Evolutionary conservation across 2,329 filamentous ascomycete species (phyloP), one percentile per base, ranked within the genome.

Genomic region (Fusarium sp.): DNA sequence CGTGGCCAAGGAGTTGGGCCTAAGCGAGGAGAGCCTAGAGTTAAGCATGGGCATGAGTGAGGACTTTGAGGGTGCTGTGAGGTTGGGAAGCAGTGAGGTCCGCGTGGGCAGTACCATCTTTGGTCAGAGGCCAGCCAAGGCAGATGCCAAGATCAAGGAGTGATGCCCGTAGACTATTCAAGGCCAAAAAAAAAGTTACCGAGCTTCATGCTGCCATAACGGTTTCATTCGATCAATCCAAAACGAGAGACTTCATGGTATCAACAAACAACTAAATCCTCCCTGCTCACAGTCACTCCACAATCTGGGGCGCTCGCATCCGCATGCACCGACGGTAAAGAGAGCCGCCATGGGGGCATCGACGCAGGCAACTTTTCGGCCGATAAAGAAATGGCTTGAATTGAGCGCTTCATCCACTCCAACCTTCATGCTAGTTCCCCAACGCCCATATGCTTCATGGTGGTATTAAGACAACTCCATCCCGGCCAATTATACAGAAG

Each of bases 41-140:
- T 82, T 98, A 83, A 98, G 95, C 83, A 99, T 99, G 96, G 96
- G 96, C 8, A 99, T 99, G 96, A 98, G 95, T 80, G 91, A 94
- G 79, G 96, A 99, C 82, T 99, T 96, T 81, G 95, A 98, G 85
- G 93, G 92, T 9, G 96, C 96, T 1, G 92, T 98, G 79, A 84
- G 83, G 14, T 85, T 94, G 85, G 96, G 96, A 0, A 98, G 95
- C 83, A 88, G 90, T 76, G 95, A 98, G 86, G 95, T 99, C 7
- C 89, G 96, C 66, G 91, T 99, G 10, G 96, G 96, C 2, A 98
- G 94, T 79, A 96, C 94, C 2, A 98, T 99, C 66, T 99, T 99
- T 81, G 96, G 96, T 2, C 85, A 91, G 79, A 88, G 96, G 79
- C 94, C 94, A 17, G 86, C 90, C 40, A 97, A 92, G 87, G 90